Conservation (phyloP, 2,329 filamentous ascomycete species). For the Cordyceps pruinosa region DNA sequence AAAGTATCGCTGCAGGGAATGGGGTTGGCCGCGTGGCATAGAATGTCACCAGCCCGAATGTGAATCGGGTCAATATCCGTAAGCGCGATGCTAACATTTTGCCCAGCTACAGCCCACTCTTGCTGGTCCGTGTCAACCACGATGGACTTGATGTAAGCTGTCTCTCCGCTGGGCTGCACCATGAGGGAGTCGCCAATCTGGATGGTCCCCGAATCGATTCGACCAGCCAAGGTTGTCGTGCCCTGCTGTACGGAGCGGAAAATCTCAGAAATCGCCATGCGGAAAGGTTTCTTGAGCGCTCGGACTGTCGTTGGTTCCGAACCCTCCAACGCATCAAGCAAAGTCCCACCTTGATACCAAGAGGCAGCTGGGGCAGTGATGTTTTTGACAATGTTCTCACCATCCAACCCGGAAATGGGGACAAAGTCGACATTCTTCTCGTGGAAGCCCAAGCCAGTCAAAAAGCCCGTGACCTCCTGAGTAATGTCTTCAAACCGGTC, state of each 20-base stretch:
- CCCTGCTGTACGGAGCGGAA: constrained; percentile 74
- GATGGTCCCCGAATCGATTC: constrained; percentile 74
- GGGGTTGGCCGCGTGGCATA: constrained; percentile 64
- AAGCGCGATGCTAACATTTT: constrained; percentile 80
- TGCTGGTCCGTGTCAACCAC: constrained; percentile 65
- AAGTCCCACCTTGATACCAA: constrained; percentile 76
- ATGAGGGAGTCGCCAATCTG: constrained; percentile 78
- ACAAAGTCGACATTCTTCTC: constrained; percentile 77
- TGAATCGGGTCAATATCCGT: constrained; percentile 78
- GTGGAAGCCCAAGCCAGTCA: constrained; percentile 75
- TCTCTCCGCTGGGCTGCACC: constrained; percentile 74
- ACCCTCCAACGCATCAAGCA: constrained; percentile 80
- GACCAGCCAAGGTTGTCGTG: constrained; percentile 77
- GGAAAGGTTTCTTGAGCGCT: constrained; percentile 69
- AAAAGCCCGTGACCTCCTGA: constrained; percentile 74
- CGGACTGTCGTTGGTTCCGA: constrained; percentile 62
- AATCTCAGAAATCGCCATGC: constrained; percentile 81
- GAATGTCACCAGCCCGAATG: constrained; percentile 74
- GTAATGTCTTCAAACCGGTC: constrained; percentile 79
- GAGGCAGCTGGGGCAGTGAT: constrained; percentile 49
- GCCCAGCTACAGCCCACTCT: constrained; percentile 89
- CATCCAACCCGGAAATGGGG: constrained; percentile 81
- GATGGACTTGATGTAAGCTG: constrained; percentile 72
- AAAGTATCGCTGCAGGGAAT: constrained; percentile 68
- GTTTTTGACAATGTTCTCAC: constrained; percentile 70